These are phyloP conservation scores for Psilocybe subaeruginosa DNA, from an alignment of 768 basidiomycete genomes.

Conservation along the genomic window DNA sequence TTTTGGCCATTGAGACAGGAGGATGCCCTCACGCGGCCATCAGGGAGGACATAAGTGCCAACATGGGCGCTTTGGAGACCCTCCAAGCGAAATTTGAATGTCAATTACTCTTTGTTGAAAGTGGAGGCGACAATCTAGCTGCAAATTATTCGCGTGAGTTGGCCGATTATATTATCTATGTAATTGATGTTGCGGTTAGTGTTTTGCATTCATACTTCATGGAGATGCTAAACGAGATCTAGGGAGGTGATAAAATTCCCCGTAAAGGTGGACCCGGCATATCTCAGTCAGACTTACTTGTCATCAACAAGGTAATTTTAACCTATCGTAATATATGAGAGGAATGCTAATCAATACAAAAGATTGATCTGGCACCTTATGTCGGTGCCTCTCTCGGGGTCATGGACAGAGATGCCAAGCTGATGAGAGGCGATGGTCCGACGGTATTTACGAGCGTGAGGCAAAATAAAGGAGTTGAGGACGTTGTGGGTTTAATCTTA, in stretches of 20 bases:
- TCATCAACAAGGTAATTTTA: slow-evolving; percentile 85
- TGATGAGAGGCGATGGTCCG: slow-evolving; percentile 94
- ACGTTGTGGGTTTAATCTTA: slow-evolving; percentile 79
- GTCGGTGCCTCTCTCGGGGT: slow-evolving; percentile 93
- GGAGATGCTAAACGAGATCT: slow-evolving; percentile 1
- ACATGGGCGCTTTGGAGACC: slow-evolving; percentile 93
- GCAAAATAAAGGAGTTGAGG: slow-evolving; percentile 76
- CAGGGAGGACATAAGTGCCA: slow-evolving; percentile 96
- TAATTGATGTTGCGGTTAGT: slow-evolving; percentile 80
- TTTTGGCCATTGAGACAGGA: slow-evolving; percentile 96
- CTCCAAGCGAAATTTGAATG: slow-evolving; percentile 90
- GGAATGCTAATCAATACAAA: background rate
- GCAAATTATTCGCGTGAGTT: slow-evolving; percentile 97
- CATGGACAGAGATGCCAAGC: slow-evolving; percentile 90
- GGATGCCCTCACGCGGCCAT: slow-evolving; percentile 99
- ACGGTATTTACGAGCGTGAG: slow-evolving; percentile 90
- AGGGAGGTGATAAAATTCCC: slow-evolving; percentile 99
- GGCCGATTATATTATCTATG: slow-evolving; percentile 97
- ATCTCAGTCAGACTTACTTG: slow-evolving; percentile 90
- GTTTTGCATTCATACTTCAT: background rate
- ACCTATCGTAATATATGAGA: background rate
- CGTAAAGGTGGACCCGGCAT: slow-evolving; percentile 98
- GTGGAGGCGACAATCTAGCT: slow-evolving; percentile 95
- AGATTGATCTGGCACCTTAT: slow-evolving; percentile 93
- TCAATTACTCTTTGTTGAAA: slow-evolving; percentile 93